These are phyloP conservation scores for Phytophthora megakarya DNA, from an alignment of 352 stramenopile genomes.

Conservation along the genomic window DNA sequence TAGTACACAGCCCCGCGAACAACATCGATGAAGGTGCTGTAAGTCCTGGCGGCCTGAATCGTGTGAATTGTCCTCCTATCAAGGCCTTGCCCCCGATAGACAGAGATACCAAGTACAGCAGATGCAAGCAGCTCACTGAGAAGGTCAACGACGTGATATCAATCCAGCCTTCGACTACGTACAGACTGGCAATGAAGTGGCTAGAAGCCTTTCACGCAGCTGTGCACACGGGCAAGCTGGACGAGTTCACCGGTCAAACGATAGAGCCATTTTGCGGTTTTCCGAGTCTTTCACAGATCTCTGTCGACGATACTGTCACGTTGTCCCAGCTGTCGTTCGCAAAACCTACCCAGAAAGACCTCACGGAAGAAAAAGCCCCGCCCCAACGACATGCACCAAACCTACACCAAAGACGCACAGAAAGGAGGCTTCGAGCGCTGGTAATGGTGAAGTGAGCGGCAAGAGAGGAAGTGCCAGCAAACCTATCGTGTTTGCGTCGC, in stretches of 20 bases:
- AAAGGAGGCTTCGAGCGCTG: no score
- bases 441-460: no score
- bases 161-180: conserved; percentile 6
- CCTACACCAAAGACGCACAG: no score
- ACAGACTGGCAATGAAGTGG: conserved; percentile 2
- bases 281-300: conserved; percentile 5
- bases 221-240: not conserved
- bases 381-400: no score
- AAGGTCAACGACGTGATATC: conserved; percentile 15
- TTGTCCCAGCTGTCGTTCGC: conserved; percentile 1
- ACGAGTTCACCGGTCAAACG: not conserved
- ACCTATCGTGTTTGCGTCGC: no score
- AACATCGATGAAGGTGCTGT: conserved; percentile 9
- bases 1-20: conserved; percentile 1
- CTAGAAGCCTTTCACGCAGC: conserved; percentile 6
- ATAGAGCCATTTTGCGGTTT: not conserved
- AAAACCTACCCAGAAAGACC: no score
- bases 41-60: not conserved
- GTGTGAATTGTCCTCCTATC: conserved; percentile 3
- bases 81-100: not conserved
- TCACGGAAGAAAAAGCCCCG: no score
- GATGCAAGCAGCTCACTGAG: conserved; percentile 7
- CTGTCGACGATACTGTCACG: not conserved
- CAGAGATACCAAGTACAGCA: conserved; percentile 8
- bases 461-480: no score